phyloP scores from a whole-genome alignment of 441 rosid genomes.

The Populus hybrid region DNA sequence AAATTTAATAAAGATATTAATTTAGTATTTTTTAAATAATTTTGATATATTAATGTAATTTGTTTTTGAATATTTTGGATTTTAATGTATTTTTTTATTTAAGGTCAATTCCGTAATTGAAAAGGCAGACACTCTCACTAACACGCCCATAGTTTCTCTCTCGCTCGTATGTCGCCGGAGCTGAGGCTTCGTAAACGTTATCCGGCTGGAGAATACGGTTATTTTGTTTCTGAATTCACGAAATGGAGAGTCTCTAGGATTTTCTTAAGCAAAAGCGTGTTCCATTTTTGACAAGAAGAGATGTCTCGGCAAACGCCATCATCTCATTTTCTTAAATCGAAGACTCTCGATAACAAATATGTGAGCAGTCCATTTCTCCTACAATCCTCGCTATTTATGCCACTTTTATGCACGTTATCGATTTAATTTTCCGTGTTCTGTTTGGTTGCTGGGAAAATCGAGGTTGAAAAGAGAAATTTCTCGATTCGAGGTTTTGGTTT shows the following conservation, averaged over 20 bases:
- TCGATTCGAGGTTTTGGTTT: neutral
- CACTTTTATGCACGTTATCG: neutral
- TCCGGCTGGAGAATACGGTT: neutral
- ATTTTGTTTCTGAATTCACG: neutral
- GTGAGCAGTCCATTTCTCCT: slow-evolving; percentile 36
- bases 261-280: neutral
- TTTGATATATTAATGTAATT: no score
- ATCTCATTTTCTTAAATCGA: slow-evolving; percentile 80
- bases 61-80: no score
- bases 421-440: neutral
- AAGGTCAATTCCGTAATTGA: neutral
- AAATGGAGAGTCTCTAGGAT: slow-evolving; percentile 15
- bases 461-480: neutral
- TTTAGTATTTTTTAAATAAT: no score
- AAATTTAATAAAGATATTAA: no score
- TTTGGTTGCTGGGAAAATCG: neutral
- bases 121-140: neutral
- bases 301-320: slow-evolving; percentile 85
- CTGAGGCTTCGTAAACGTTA: neutral
- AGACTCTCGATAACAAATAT: slow-evolving; percentile 97
- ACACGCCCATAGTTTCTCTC: neutral
- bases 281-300: slow-evolving; percentile 13
- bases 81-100: no score
- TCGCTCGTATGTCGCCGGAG: neutral
- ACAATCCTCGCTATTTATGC: neutral